phyloP scores from a whole-genome alignment of 805 yeast species.

The Starmerella gropengiesseri region DNA sequence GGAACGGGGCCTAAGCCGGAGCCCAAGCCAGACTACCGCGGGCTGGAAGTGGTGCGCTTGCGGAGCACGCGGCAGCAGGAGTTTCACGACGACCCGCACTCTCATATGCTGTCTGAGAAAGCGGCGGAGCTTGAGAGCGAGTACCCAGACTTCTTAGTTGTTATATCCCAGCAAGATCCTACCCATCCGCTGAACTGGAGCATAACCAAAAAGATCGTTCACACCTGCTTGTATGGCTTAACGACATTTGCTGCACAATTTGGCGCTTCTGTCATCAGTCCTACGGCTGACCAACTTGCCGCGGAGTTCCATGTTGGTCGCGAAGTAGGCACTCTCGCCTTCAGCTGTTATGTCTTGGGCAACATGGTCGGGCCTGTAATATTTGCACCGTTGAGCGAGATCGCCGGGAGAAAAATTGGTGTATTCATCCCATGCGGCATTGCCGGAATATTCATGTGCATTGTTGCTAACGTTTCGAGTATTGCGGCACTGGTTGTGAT shows the following conservation, averaged over 20 bases:
- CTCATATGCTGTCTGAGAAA: no score
- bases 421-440: slow-evolving; percentile 41
- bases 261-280: slow-evolving; percentile 42
- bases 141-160: slow-evolving; percentile 15
- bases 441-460: slow-evolving; percentile 36
- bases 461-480: slow-evolving; percentile 35
- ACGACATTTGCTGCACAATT: slow-evolving; percentile 47
- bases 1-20: background rate
- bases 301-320: slow-evolving; percentile 37
- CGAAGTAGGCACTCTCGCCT: slow-evolving; percentile 40
- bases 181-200: slow-evolving; percentile 49
- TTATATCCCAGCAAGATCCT: slow-evolving; percentile 8
- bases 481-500: slow-evolving; percentile 33
- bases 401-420: slow-evolving; percentile 43
- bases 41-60: background rate
- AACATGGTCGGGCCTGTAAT: slow-evolving; percentile 53
- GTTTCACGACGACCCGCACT: background rate
- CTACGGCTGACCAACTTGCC: slow-evolving; percentile 39
- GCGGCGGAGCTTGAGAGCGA: slow-evolving; percentile 9
- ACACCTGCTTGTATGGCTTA: slow-evolving; percentile 34
- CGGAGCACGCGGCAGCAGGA: slow-evolving; percentile 1
- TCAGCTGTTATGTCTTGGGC: slow-evolving; percentile 47
- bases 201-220: slow-evolving; percentile 31
- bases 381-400: slow-evolving; percentile 49
- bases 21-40: background rate